A percentile compares a stretch with the other conserved stretches of the same genome.
Conservation (phyloP, 805 yeast genomes). For the Candida yuanshanica region DNA sequence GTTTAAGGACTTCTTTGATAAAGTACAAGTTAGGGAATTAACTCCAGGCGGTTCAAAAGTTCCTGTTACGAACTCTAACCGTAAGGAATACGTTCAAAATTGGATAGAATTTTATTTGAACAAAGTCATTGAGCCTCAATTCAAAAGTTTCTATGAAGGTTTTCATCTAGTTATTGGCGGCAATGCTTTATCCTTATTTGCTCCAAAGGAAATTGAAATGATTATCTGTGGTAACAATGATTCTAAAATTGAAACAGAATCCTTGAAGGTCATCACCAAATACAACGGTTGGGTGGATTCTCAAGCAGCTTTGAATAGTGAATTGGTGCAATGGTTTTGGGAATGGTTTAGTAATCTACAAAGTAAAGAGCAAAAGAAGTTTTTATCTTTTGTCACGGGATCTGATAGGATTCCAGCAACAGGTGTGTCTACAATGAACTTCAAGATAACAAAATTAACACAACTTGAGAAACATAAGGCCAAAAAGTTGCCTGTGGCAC, state of each 20-base stretch:
- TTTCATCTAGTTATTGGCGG: constrained; percentile 75
- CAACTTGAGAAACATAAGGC: constrained; percentile 14
- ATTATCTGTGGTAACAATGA: constrained; percentile 75
- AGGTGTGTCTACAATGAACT: constrained; percentile 70
- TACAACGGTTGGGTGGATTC: constrained; percentile 58
- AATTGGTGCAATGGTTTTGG: constrained; percentile 82
- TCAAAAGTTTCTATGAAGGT: constrained; percentile 59
- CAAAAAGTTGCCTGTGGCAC: constrained; percentile 71
- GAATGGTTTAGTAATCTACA: constrained; percentile 49
- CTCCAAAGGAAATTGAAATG: constrained; percentile 76
- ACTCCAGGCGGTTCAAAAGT: constrained; percentile 50
- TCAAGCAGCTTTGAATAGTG: constrained; percentile 30
- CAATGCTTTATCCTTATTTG: constrained; percentile 71
- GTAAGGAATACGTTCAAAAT: constrained; percentile 52
- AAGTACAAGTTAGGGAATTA: constrained; percentile 41
- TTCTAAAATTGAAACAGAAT: constrained; percentile 53
- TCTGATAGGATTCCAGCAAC: constrained; percentile 91
- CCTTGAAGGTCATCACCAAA: constrained; percentile 64
- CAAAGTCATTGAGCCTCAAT: constrained; percentile 45
- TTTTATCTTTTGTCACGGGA: constrained; percentile 80
- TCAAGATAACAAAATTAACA: constrained; percentile 59
- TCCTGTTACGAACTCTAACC: constrained; percentile 54
- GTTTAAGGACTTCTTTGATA: constrained; percentile 44
- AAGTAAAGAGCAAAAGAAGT: constrained; percentile 47
- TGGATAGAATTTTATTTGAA: constrained; percentile 59